Evolutionary conservation across 768 basidiomycete genomes (phyloP).

Genomic region (Russula lepida): DNA sequence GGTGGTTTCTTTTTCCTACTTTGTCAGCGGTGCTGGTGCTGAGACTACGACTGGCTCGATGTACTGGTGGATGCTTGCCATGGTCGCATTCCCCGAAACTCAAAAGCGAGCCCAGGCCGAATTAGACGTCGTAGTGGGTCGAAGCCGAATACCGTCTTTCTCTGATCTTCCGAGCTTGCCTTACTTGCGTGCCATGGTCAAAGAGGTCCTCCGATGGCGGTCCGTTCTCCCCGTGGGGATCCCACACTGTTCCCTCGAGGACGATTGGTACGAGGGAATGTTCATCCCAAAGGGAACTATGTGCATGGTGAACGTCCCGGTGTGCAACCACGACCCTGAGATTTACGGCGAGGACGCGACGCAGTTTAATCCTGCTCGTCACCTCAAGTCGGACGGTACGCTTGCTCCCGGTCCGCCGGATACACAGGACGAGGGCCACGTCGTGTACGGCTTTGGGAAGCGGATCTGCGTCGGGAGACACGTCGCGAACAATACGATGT

Average conservation of each 20-base stretch:
- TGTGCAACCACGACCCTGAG: constrained; percentile 25
- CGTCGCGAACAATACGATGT: constrained; percentile 30
- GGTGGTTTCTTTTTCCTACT: background rate
- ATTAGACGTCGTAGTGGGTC: constrained; percentile 22
- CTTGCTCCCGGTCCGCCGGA: constrained; percentile 21
- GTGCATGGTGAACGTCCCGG: constrained; percentile 26
- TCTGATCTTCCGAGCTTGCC: constrained; percentile 20
- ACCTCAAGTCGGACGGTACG: constrained; percentile 24
- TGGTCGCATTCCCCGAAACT: constrained; percentile 22
- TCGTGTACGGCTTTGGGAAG: constrained; percentile 28
- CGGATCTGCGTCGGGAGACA: constrained; percentile 30
- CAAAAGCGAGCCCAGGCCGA: constrained; percentile 22
- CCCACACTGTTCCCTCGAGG: constrained; percentile 20
- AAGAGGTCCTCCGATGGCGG: constrained; percentile 22
- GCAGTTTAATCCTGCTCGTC: constrained; percentile 24
- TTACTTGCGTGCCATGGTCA: constrained; percentile 22
- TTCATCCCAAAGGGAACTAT: constrained; percentile 33
- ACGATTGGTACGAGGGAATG: constrained; percentile 27
- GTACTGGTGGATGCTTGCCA: constrained; percentile 21
- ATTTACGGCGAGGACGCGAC: constrained; percentile 26
- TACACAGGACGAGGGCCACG: constrained; percentile 28
- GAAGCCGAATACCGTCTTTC: constrained; percentile 17
- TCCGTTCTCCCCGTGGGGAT: constrained; percentile 18
- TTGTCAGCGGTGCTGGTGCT: constrained; percentile 14
- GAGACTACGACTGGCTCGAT: constrained; percentile 20